These are phyloP conservation scores for Penicillium brasilianum DNA, from an alignment of 2,329 filamentous ascomycete genomes.

Conservation along the genomic window DNA sequence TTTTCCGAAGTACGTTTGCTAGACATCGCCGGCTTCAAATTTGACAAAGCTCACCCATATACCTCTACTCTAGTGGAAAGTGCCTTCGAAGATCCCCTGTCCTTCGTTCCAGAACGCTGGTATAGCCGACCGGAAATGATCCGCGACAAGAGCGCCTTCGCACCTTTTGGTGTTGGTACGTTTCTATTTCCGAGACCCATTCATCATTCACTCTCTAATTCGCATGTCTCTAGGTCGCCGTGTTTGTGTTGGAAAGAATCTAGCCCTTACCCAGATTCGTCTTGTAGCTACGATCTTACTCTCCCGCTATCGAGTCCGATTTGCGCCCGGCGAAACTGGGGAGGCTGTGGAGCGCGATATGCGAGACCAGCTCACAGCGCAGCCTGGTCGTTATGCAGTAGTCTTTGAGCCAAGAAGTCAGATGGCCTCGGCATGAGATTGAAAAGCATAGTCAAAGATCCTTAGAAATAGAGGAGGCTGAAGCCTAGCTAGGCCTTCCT, in stretches of 20 bases:
- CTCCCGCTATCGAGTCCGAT: background rate
- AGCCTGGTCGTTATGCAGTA: background rate
- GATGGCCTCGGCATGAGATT: background rate
- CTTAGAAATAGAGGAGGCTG: too few relatives aligned
- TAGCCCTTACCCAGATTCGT: constrained; percentile 11
- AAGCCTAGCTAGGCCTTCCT: too few relatives aligned
- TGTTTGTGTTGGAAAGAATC: constrained; percentile 9
- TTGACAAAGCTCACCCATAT: background rate
- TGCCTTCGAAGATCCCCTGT: background rate
- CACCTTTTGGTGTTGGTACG: constrained; percentile 2
- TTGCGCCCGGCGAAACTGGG: background rate
- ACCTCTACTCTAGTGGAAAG: background rate
- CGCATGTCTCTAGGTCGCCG: background rate
- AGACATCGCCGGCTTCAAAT: background rate
- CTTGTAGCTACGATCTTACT: constrained; percentile 1
- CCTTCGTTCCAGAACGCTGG: constrained; percentile 9
- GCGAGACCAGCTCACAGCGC: constrained; percentile 2
- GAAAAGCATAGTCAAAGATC: too few relatives aligned
- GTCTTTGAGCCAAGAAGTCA: background rate
- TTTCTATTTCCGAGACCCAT: background rate
- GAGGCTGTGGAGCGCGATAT: constrained; percentile 3
- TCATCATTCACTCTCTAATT: background rate
- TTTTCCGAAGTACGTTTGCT: constrained; percentile 5
- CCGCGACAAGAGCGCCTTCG: constrained; percentile 7
- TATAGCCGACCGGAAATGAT: constrained; percentile 5